Base-by-base conservation (phyloP, 2,329 filamentous ascomycete species). In the Pyricularia sp. region DNA sequence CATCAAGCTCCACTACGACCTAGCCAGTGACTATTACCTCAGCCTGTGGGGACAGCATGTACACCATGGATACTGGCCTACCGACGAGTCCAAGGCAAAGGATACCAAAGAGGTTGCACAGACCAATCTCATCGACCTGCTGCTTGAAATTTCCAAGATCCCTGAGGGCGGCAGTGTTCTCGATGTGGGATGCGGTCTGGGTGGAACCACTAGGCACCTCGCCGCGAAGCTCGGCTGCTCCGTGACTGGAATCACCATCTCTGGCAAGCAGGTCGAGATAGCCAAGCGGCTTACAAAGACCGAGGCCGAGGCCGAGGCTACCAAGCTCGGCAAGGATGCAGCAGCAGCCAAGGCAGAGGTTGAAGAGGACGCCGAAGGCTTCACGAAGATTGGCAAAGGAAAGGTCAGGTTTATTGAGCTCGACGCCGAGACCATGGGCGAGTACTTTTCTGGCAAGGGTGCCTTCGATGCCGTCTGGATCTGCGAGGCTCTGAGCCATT, bases 21-120 rank as follows among this genome's bases (percentile, higher is more conserved):
- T 86, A 19, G 81, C 83, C 30, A 84, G 82, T 64, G 83, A 86
- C 69, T 85, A 86, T 71, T 86, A 87, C 68, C 78, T 85, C 67
- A 83, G 79, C 40, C 75, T 86, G 24, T 86, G 84, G 84, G 84
- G 84, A 64, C 83, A 85, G 70, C 84, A 86, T 69, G 86, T 86
- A 70, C 84, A 86, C 70, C 84, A 87, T 68, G 84, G 84, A 64
- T 85, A 86, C 71, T 87, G 84, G 76, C 77, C 80, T 28, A 77
- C 78, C 2, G 70, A 71, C 62, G 75, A 75, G 65, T 77, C 76
- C 65, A 77, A 78, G 65, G 74, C 78, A 0, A 74, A 69, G 22
- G 82, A 84, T 67, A 81, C 78, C 68, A 86, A 86, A 70, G 83
- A 86, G 68, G 75, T 77, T 33, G 83, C 84, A 2, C 84, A 86